Base-by-base conservation (phyloP, 78 protist species). In the Speleostelium caveatum region DNA sequence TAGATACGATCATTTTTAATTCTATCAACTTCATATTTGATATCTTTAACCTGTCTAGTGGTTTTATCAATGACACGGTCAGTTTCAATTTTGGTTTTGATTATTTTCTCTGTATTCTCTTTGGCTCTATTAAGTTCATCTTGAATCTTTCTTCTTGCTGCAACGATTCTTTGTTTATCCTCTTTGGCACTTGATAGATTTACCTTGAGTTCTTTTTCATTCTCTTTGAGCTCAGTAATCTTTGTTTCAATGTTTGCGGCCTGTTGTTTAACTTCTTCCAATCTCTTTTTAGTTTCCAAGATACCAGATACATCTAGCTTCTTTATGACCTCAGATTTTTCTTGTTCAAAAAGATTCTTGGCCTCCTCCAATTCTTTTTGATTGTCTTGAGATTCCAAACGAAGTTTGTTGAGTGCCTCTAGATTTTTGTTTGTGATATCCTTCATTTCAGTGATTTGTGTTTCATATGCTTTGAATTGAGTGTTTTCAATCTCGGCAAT, bases 121-220 rank as follows among this genome's bases (percentile, higher is more conserved):
- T 83, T 83, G 33, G 91, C 91, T 39, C 68, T 42, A 21, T n/a
- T 51, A 5, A 83, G 51, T 59, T 83, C 72, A 28, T 67, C 91
- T 33, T 83, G 91, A 60, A 83, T 83, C 73, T 60, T 83, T 42
- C 69, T 67, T 56, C 69, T 83, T 22, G 91, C 91, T 24, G 35
- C 22, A 1, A 79, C 59, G 2, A 83, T 83, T n/a, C 91, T 55
- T 21, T 41, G 42, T 53, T 41, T 59, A 69, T 83, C 91, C 6
- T 83, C 91, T 33, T 71, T 39, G 14, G 91, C 36, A 39, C 69
- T 79, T 2, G 28, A 21, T 35, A 83, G 30, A 32, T 6, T 62
- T 0, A 22, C 38, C 26, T 58, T 83, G 17, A 83, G 19, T 30
- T 69, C 62, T 53, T 83, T 83, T 32, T 83, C 91, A 30, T n/a